Evolutionary conservation across 1,284 basidiomycete species (phyloP).

Genomic region (Moesziomyces sp.): DNA sequence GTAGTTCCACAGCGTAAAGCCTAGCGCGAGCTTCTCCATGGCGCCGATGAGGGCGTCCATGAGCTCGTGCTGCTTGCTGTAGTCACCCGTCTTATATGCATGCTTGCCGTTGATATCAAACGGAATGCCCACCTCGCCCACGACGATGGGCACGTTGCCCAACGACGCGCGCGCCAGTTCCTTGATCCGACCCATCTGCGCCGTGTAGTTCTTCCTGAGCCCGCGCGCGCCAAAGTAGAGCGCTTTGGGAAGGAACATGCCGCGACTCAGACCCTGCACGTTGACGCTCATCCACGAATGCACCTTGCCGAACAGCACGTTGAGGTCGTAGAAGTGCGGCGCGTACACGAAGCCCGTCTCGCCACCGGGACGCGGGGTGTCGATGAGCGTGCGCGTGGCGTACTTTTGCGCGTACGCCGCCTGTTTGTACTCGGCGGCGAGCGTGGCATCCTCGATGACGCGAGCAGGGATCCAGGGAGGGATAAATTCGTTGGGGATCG

Average conservation of each 20-base stretch:
- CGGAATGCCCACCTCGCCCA: conserved; percentile 65
- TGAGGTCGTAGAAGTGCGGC: conserved; percentile 67
- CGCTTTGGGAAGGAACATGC: conserved; percentile 57
- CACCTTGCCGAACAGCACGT: conserved; percentile 63
- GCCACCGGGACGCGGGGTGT: conserved; percentile 45
- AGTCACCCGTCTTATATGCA: conserved; percentile 73
- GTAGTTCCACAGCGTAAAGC: conserved; percentile 83
- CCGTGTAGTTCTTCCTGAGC: conserved; percentile 47
- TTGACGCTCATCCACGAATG: conserved; percentile 60
- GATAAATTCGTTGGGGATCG: conserved; percentile 66
- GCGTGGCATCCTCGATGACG: conserved; percentile 14
- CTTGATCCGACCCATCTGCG: conserved; percentile 49
- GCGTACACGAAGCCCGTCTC: conserved; percentile 52
- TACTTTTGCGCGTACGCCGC: conserved; percentile 46
- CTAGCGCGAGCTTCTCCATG: conserved; percentile 62
- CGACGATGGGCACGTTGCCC: conserved; percentile 55
- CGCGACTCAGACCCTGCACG: conserved; percentile 62
- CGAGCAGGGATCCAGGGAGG: conserved; percentile 56
- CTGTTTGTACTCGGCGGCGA: conserved; percentile 17
- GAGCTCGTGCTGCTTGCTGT: conserved; percentile 69
- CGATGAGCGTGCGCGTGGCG: conserved; percentile 37
- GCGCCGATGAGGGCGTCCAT: conserved; percentile 66
- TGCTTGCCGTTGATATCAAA: conserved; percentile 61
- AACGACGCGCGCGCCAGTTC: conserved; percentile 44
- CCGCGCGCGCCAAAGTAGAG: conserved; percentile 60